Evolutionary conservation across 352 stramenopile genomes (phyloP).

Genomic region (Pythium insidiosum): DNA sequence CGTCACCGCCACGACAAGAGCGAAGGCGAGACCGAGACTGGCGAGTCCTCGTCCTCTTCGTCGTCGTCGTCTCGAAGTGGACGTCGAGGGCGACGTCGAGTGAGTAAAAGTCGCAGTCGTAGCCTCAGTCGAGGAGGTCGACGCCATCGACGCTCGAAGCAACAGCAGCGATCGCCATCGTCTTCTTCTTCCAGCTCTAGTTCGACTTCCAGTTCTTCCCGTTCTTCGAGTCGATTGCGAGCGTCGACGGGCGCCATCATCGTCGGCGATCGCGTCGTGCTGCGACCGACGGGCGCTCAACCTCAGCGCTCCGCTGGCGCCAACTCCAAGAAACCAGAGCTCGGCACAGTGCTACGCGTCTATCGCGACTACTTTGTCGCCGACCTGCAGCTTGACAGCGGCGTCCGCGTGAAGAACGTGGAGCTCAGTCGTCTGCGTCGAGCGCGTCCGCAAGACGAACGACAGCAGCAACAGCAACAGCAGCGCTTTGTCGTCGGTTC

Average conservation of each 20-base stretch:
- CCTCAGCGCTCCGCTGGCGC: too few relatives aligned
- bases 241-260: too few relatives aligned
- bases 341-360: constrained; percentile 49
- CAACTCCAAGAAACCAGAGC: too few relatives aligned
- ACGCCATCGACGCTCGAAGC: neutral
- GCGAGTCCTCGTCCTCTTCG: too few relatives aligned
- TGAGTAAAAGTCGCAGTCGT: constrained; percentile 1
- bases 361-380: constrained; percentile 64
- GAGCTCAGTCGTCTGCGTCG: constrained; percentile 30
- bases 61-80: too few relatives aligned
- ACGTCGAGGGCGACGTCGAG: too few relatives aligned
- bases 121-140: constrained; percentile 3
- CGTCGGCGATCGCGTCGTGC: constrained; percentile 54
- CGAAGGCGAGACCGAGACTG: constrained; percentile 6
- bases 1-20: constrained; percentile 1
- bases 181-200: too few relatives aligned
- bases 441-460: constrained; percentile 4
- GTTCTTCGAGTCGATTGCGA: too few relatives aligned
- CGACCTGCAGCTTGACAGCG: constrained; percentile 61
- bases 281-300: too few relatives aligned
- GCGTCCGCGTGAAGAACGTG: constrained; percentile 46
- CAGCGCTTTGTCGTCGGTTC: constrained; percentile 16
- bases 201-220: too few relatives aligned
- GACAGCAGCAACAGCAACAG: neutral
- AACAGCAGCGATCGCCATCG: neutral